A percentile compares a stretch with the other conserved stretches of the same genome.
These are phyloP conservation scores for Pachysandra terminalis DNA, from an alignment of 164 flowering plant genomes.

Conservation along the genomic window DNA sequence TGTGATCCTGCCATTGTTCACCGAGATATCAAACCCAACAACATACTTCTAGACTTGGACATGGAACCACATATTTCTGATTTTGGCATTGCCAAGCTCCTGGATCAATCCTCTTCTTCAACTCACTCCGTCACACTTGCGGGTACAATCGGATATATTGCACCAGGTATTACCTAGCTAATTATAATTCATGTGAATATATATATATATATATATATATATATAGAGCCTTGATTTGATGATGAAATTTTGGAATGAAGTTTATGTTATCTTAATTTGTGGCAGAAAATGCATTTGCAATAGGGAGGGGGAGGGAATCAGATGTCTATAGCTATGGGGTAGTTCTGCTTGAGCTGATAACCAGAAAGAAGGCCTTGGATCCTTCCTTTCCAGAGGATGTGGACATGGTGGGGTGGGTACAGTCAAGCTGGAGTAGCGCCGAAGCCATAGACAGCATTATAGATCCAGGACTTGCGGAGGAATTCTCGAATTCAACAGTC, in stretches of 20 bases:
- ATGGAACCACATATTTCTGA: slow-evolving; percentile 87
- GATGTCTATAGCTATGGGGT: slow-evolving; percentile 89
- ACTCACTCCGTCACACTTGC: slow-evolving; percentile 31
- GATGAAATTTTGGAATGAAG: no score
- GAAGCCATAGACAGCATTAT: not conserved
- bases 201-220: no score
- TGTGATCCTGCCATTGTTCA: slow-evolving; percentile 75
- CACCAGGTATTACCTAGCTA: slow-evolving; percentile 97
- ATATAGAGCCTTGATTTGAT: not conserved
- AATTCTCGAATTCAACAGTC: no score
- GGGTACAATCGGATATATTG: slow-evolving; percentile 77
- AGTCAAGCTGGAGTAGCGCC: slow-evolving; percentile 33
- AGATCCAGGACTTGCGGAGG: no score
- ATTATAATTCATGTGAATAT: no score
- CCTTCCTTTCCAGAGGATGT: slow-evolving; percentile 38
- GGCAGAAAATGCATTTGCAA: slow-evolving; percentile 70
- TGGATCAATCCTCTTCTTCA: slow-evolving; percentile 50
- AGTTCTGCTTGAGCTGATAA: slow-evolving; percentile 67
- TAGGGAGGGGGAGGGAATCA: slow-evolving; percentile 47
- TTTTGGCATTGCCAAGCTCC: slow-evolving; percentile 80
- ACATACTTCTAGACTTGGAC: slow-evolving; percentile 69
- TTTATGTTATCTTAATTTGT: not conserved
- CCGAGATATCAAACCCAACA: slow-evolving; percentile 76
- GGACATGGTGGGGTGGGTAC: slow-evolving; percentile 57
- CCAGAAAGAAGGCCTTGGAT: slow-evolving; percentile 57